A percentile compares a stretch with the other conserved stretches of the same genome.
Evolutionary conservation across 371 early-diverging fungal species (phyloP).

Genomic region (Smittium mucronatum): DNA sequence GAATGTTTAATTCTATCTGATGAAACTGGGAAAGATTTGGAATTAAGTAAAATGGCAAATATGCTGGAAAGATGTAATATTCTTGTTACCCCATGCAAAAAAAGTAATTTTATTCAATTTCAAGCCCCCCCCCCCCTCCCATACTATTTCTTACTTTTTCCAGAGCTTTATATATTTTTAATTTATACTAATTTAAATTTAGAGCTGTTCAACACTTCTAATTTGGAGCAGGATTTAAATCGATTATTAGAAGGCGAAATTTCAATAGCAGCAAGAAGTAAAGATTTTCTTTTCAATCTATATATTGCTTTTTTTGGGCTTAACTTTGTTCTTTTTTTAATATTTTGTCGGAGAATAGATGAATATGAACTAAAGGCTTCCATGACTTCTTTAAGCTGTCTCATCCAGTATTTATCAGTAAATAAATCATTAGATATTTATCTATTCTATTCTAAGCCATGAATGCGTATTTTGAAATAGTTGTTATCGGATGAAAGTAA

Average conservation of each 20-base stretch:
- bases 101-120: too few relatives aligned
- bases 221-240: constrained; percentile 76
- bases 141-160: too few relatives aligned
- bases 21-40: constrained; percentile 44
- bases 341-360: too few relatives aligned
- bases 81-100: constrained; percentile 52
- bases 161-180: too few relatives aligned
- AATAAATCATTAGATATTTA: constrained; percentile 8
- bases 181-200: too few relatives aligned
- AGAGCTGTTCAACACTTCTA: constrained; percentile 50
- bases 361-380: constrained; percentile 72
- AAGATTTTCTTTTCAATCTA: too few relatives aligned
- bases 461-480: constrained; percentile 19
- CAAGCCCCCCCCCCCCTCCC: too few relatives aligned
- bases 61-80: constrained; percentile 63
- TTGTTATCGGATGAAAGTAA: constrained; percentile 60
- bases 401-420: constrained; percentile 65
- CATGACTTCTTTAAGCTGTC: constrained; percentile 57
- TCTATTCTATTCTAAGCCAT: neutral
- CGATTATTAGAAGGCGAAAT: constrained; percentile 58
- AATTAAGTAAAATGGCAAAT: constrained; percentile 45
- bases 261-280: constrained; percentile 33
- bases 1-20: constrained; percentile 69
- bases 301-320: too few relatives aligned
- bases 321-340: too few relatives aligned